These are phyloP conservation scores for Cystobasidiaceae sp. DNA, from an alignment of 1,284 basidiomycete genomes.

Conservation along the genomic window DNA sequence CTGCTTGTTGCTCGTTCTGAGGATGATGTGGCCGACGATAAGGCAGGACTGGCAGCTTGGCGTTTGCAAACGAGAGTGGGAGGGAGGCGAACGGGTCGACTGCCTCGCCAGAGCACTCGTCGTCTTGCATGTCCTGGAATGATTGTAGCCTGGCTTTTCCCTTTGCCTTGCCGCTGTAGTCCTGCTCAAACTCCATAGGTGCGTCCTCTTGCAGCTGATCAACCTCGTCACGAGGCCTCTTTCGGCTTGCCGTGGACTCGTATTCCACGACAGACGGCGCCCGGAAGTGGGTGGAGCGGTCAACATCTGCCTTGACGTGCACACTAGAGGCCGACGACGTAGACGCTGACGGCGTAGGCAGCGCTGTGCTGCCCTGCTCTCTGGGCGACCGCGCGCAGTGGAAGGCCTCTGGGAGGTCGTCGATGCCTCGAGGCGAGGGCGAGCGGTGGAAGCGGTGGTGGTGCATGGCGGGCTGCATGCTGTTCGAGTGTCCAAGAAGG, in stretches of 20 bases:
- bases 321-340: not conserved
- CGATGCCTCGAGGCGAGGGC: slow-evolving; percentile 17
- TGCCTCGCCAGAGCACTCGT: too few relatives aligned
- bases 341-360: not conserved
- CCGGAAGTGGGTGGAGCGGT: too few relatives aligned
- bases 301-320: too few relatives aligned
- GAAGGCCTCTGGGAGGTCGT: slow-evolving; percentile 17
- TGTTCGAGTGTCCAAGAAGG: too few relatives aligned
- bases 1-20: slow-evolving; percentile 4
- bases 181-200: not conserved
- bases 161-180: not conserved
- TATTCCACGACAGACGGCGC: too few relatives aligned
- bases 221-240: slow-evolving; percentile 13
- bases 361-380: not conserved
- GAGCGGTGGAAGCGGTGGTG: slow-evolving; percentile 11
- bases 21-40: slow-evolving; percentile 19
- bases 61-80: slow-evolving; percentile 10
- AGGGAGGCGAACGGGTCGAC: not conserved
- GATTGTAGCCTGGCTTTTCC: not conserved
- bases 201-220: not conserved
- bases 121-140: too few relatives aligned
- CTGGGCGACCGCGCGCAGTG: not conserved
- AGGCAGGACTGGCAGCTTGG: not conserved
- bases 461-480: not conserved
- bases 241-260: not conserved